Evolutionary conservation across 2,329 filamentous ascomycete species (phyloP), one percentile per base, ranked within the genome.

Genomic region (Penicillium sp.): DNA sequence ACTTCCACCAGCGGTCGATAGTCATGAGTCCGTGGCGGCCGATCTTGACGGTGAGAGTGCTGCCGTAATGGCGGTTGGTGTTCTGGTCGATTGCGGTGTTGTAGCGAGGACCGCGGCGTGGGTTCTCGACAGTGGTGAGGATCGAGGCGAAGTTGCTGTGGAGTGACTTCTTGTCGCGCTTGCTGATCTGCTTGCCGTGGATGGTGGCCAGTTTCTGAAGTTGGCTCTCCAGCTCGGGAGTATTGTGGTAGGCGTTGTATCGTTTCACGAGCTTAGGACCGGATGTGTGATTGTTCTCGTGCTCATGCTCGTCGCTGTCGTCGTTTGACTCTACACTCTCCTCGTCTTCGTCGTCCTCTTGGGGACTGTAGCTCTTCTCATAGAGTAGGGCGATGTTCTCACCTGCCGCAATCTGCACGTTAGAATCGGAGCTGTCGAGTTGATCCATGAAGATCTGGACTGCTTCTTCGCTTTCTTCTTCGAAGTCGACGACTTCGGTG

Each of bases 381-480:
- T 90, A 93, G 12, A 96, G 80, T 10, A 96, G 79, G 0, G 91
- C 91, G 58, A 96, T 92, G 71, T 90, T 90, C 68, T 89, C 85
- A 4, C 89, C 91, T 0, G 91, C 89, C 4, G 88, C 86, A 45
- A 91, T 86, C 68, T 94, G 90, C 1, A 96, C 89, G 9, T 83
- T 79, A 0, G 86, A 79, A 58, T 91, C 87, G 33, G 81, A 81
- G 71, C 89, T 91, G 59, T 93, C 87, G 19, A 96, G 87, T 74
- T 96, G 92, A 48, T 96, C 91, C 42, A 90, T 86, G 66, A 96
- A 91, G 2, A 88, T 87, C 53, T 94, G 89, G 66, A 94, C 83
- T 17, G 90, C 88, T 29, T 85, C 77, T 62, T 91, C 87, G 33
- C 88, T 90, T 59, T 86, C 82, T 17, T 84, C 82, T 64, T 90